Conservation (phyloP, 768 basidiomycete genomes). For the Boletus subparvulus region DNA sequence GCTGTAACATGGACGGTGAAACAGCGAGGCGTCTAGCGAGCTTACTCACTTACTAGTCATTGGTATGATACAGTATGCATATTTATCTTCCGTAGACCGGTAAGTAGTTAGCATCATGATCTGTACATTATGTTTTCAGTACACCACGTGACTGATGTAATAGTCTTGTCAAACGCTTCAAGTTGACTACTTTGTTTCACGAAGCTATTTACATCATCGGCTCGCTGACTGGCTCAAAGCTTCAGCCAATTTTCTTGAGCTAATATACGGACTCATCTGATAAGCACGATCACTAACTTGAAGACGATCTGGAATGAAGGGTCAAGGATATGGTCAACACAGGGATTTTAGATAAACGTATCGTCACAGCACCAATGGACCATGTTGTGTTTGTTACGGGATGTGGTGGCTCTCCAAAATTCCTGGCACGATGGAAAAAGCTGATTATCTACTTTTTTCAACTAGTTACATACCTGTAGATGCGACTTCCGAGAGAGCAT, state of each 20-base stretch:
- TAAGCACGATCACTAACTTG: constrained; percentile 29
- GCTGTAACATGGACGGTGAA: constrained; percentile 30
- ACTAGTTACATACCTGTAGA: too few species aligned
- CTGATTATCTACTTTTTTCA: too few species aligned
- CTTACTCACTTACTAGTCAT: constrained; percentile 3
- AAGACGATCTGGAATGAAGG: constrained; percentile 37
- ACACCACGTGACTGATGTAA: not conserved
- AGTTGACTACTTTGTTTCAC: not conserved
- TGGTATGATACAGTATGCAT: not conserved
- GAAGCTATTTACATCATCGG: constrained; percentile 21
- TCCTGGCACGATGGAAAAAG: too few species aligned
- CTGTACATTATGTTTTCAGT: not conserved
- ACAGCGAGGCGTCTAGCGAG: constrained; percentile 22
- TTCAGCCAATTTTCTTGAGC: constrained; percentile 54
- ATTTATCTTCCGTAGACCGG: not conserved
- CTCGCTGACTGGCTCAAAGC: constrained; percentile 61
- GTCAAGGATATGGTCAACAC: too few species aligned
- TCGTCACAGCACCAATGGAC: too few species aligned
- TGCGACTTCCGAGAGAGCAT: too few species aligned
- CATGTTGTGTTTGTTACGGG: constrained; percentile 3
- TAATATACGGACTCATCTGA: constrained; percentile 57
- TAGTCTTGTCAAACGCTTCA: not conserved
- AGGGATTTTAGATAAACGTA: too few species aligned
- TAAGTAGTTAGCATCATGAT: not conserved
- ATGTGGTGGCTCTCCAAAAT: too few species aligned